Conservation (phyloP, 352 stramenopile species). For the Globisporangium iwayamae region DNA sequence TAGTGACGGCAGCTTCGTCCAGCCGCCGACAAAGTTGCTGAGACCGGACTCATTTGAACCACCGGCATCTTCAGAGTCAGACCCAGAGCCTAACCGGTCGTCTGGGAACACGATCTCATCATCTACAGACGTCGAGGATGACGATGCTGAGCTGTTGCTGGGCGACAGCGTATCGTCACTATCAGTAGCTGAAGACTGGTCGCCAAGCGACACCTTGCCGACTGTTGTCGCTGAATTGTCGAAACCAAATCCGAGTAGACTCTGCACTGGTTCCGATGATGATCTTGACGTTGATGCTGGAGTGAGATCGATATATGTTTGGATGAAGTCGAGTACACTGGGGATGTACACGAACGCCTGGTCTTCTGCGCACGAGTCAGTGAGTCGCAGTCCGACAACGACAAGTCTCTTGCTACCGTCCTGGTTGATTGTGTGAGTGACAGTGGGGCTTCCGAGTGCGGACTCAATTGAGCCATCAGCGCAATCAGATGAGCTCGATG, state of each 20-base stretch:
- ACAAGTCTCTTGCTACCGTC: not conserved
- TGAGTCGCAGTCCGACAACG: constrained; percentile 3
- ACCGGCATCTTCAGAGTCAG: not conserved
- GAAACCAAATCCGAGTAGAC: not conserved
- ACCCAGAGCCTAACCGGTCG: not conserved
- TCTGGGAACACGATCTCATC: not conserved
- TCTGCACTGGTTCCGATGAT: not conserved
- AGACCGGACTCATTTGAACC: not conserved
- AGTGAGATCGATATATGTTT: not conserved
- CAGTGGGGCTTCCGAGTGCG: constrained; percentile 1
- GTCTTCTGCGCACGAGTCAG: not conserved
- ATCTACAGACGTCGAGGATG: not conserved
- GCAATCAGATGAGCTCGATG: not conserved
- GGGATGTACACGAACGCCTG: constrained; percentile 9
- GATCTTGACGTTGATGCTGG: not conserved
- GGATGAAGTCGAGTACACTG: constrained; percentile 6
- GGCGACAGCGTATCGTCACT: not conserved
- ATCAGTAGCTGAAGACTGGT: not conserved
- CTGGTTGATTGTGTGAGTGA: not conserved
- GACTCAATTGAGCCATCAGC: not conserved
- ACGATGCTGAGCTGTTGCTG: not conserved
- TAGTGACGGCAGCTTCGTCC: constrained; percentile 5
- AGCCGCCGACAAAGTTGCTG: not conserved
- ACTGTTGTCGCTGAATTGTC: not conserved
- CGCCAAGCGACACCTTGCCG: not conserved